Conservation (phyloP, 768 basidiomycete species). For the Mrakia blollopis region DNA sequence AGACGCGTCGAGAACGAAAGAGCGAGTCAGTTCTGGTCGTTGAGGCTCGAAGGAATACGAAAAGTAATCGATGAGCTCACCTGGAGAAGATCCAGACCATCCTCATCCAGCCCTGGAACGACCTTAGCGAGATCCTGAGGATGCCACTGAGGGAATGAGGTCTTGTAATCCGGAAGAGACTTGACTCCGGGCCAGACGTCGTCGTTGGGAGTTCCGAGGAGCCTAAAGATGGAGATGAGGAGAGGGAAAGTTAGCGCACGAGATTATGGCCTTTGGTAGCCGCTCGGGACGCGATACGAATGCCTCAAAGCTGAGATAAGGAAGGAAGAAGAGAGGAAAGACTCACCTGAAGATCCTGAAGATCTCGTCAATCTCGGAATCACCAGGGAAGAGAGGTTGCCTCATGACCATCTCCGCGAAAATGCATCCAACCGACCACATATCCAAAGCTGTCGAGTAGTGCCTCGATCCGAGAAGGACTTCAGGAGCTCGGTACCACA, state of each 20-base stretch:
- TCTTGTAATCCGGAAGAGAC: constrained; percentile 85
- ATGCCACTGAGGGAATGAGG: constrained; percentile 94
- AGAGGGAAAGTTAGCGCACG: too few species aligned
- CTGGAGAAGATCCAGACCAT: constrained; percentile 74
- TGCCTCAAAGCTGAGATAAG: too few species aligned
- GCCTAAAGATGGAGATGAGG: constrained; percentile 51
- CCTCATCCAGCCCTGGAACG: constrained; percentile 68
- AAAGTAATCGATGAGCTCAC: constrained; percentile 46
- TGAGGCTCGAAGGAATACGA: neutral
- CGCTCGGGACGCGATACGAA: too few species aligned
- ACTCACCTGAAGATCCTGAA: constrained; percentile 95
- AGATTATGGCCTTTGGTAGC: too few species aligned
- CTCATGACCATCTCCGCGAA: constrained; percentile 98
- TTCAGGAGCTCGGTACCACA: constrained; percentile 99
- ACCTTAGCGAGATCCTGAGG: constrained; percentile 61
- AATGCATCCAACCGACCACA: constrained; percentile 99
- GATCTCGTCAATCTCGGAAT: constrained; percentile 99
- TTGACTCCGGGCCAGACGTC: constrained; percentile 86
- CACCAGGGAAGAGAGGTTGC: constrained; percentile 90
- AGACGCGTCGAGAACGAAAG: neutral
- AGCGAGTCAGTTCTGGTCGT: constrained; percentile 2
- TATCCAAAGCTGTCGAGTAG: constrained; percentile 96
- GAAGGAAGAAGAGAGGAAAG: neutral
- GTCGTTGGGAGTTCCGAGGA: constrained; percentile 90
- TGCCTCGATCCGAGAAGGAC: constrained; percentile 92